Base-by-base conservation (phyloP, 1,284 basidiomycete genomes). In the Apiotrichum gracile region DNA sequence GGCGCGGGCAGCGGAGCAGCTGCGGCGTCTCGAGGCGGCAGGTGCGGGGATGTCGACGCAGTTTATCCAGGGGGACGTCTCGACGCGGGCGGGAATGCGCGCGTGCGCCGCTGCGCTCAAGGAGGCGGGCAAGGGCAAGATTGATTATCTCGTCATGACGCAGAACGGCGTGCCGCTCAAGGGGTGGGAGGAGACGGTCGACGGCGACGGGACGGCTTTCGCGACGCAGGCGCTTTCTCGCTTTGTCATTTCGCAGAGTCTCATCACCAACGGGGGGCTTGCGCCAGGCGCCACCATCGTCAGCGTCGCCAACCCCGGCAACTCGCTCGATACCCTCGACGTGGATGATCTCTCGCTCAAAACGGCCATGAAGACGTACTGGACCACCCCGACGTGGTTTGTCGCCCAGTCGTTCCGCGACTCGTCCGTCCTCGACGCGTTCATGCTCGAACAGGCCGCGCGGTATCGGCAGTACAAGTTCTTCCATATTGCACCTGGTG, bases 401-500 rank as follows among this genome's bases (percentile, higher is more conserved):
- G 17, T 57, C 3, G 55, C 57, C 43, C 58, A 54, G 46, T 55
- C 58, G 17, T 54, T 35, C 27, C 52, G 61, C 40, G 61, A 62
- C 49, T 49, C 50, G 33, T 48, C 55, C 4, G 58, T 62, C 17
- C 31, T 62, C 10, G 61, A 62, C 31, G 37, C 55, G 24, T 47
- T 55, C 12, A 43, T 26, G 7, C 7, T 27, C 17, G 42, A 43
- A 25, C 25, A 27, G 42, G 29, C 12, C 26, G 22, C 10, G 26
- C 42, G 42, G 42, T 43, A 27, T 22, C 42, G 25, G 16, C 42
- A 43, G 25, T 29, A 6, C 42, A 26, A n/a, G 16, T 43, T 43
- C 42, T 43, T 27, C 42, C 42, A 43, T 25, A 8, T 43, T 7
- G 8, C 29, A 2, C 42, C 25, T 5, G 25, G 25, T 29, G 21